Percentiles rank a stretch among this genome's conserved stretches.
Conservation (phyloP, 768 basidiomycete species). For the Russula vinacea region DNA sequence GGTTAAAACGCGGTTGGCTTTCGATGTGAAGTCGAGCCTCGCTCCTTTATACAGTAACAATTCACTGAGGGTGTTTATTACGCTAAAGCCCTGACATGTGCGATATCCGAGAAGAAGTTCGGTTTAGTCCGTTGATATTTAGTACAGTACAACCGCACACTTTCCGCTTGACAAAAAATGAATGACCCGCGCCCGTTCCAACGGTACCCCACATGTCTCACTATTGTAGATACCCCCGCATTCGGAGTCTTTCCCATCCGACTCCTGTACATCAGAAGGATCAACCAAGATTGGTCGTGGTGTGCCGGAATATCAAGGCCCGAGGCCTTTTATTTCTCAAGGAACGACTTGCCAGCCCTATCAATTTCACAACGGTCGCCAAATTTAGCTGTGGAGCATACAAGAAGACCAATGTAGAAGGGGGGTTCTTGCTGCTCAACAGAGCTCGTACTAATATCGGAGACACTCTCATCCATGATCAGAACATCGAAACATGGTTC, state of each 20-base stretch:
- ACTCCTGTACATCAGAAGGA: background rate
- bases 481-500: background rate
- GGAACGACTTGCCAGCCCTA: constrained; percentile 31
- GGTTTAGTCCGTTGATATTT: constrained; percentile 11
- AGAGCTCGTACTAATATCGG: background rate
- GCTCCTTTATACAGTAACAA: background rate
- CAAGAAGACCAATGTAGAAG: background rate
- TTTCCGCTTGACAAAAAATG: constrained; percentile 17
- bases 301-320: background rate
- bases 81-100: constrained; percentile 4
- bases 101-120: constrained; percentile 11
- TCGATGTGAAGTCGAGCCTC: background rate
- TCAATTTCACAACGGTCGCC: background rate
- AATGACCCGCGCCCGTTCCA: constrained; percentile 6
- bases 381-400: background rate
- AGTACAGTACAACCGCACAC: constrained; percentile 22
- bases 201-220: constrained; percentile 3
- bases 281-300: background rate
- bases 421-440: background rate
- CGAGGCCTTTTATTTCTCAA: background rate
- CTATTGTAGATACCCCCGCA: constrained; percentile 1
- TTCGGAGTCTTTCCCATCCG: too few relatives aligned
- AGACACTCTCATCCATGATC: background rate
- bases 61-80: constrained; percentile 10
- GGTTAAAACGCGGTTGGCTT: background rate